A percentile compares a stretch with the other conserved stretches of the same genome.
phyloP scores from a whole-genome alignment of 768 basidiomycete species.

The Pleurotus platypus region DNA sequence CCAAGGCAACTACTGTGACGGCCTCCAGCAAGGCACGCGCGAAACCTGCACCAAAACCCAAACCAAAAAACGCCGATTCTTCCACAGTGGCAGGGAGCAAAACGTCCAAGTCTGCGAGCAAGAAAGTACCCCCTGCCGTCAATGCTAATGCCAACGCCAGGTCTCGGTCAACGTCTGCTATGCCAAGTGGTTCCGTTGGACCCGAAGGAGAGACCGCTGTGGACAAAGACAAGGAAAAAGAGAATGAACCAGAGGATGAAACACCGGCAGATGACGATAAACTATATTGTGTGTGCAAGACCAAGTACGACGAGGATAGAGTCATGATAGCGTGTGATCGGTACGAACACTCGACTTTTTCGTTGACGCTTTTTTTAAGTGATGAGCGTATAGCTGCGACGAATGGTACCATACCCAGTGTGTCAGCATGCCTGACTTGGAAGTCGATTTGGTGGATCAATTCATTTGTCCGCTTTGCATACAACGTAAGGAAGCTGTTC shows the following conservation, averaged over 20 bases:
- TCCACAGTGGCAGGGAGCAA: slow-evolving; percentile 16
- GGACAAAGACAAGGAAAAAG: slow-evolving; percentile 37
- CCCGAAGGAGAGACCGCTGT: slow-evolving; percentile 31
- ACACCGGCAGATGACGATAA: slow-evolving; percentile 56
- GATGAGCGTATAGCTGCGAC: slow-evolving; percentile 59
- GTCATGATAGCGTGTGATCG: slow-evolving; percentile 94
- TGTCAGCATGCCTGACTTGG: slow-evolving; percentile 74
- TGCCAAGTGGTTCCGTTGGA: slow-evolving; percentile 47
- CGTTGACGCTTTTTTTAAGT: not conserved
- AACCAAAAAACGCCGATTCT: slow-evolving; percentile 19
- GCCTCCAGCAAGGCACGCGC: slow-evolving; percentile 21
- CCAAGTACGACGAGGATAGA: slow-evolving; percentile 80
- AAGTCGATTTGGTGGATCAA: slow-evolving; percentile 86
- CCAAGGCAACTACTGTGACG: slow-evolving; percentile 19
- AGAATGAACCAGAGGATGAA: slow-evolving; percentile 45
- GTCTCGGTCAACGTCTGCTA: slow-evolving; percentile 69
- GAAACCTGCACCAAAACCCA: slow-evolving; percentile 30
- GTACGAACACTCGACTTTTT: slow-evolving; percentile 31
- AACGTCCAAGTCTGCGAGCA: slow-evolving; percentile 24
- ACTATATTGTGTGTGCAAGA: slow-evolving; percentile 87
- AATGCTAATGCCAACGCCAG: slow-evolving; percentile 35
- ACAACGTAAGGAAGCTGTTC: slow-evolving; percentile 48
- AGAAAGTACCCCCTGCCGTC: slow-evolving; percentile 18
- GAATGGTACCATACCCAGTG: slow-evolving; percentile 94
- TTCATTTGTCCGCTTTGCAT: slow-evolving; percentile 86